phyloP scores from a whole-genome alignment of 306 rosid species.

The Cicer cuneatum region DNA sequence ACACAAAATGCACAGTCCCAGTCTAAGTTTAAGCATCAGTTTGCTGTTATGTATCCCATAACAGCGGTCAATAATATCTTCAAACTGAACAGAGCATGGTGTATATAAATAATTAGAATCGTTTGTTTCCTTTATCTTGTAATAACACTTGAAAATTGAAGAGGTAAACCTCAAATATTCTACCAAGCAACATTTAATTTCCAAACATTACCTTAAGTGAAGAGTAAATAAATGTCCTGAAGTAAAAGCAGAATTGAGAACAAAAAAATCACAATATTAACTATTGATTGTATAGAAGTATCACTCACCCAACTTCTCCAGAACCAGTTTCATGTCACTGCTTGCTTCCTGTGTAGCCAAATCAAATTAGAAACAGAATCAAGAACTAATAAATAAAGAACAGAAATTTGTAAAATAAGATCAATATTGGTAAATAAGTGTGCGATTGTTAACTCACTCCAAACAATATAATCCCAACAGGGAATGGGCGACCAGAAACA shows the following conservation, averaged over 20 bases:
- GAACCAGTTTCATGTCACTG: slow-evolving; percentile 51
- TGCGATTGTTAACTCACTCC: slow-evolving; percentile 50
- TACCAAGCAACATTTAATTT: slow-evolving; percentile 27
- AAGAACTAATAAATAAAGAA: slow-evolving; percentile 20
- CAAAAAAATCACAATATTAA: not conserved
- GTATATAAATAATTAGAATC: slow-evolving; percentile 5
- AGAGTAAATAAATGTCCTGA: slow-evolving; percentile 13
- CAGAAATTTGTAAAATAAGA: slow-evolving; percentile 23
- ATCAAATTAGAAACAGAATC: slow-evolving; percentile 36
- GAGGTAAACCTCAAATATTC: slow-evolving; percentile 19
- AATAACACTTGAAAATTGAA: slow-evolving; percentile 16
- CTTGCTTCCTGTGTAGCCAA: slow-evolving; percentile 36
- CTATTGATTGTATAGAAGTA: slow-evolving; percentile 11
- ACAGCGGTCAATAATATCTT: slow-evolving; percentile 36
- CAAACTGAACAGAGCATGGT: slow-evolving; percentile 8
- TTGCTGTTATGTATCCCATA: slow-evolving; percentile 19
- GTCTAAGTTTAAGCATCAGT: slow-evolving; percentile 14
- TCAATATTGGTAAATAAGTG: slow-evolving; percentile 24
- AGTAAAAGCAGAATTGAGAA: slow-evolving; percentile 15
- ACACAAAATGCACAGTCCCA: slow-evolving; percentile 17
- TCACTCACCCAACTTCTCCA: slow-evolving; percentile 56
- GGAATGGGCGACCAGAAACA: slow-evolving; percentile 49
- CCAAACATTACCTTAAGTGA: slow-evolving; percentile 24
- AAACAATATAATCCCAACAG: slow-evolving; percentile 52
- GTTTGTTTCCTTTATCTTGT: slow-evolving; percentile 15